Percentiles rank a stretch among this genome's conserved stretches.
Evolutionary conservation across 495 filamentous ascomycete genomes (phyloP).

Genomic region (Astrothelium subdiscretum): DNA sequence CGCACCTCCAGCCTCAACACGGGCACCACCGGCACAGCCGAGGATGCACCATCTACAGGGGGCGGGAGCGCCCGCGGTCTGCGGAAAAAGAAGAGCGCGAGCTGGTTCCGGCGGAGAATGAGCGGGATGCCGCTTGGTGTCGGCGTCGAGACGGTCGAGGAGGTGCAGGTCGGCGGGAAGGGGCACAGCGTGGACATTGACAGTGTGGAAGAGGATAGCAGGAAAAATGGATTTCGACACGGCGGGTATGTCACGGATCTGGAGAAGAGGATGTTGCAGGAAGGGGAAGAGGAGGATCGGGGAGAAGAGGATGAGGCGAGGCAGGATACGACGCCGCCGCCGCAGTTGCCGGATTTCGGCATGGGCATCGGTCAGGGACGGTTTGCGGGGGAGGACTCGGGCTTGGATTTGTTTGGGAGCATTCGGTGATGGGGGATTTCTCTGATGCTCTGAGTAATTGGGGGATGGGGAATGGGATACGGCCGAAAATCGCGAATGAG

Average conservation of each 20-base stretch:
- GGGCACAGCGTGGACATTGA: neutral
- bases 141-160: neutral
- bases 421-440: neutral
- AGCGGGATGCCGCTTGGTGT: neutral
- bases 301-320: neutral
- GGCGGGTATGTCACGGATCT: neutral
- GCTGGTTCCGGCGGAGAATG: neutral
- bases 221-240: neutral
- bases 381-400: neutral
- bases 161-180: neutral
- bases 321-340: neutral
- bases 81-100: neutral
- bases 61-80: neutral
- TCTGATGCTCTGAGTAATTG: neutral
- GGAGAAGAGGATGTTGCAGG: neutral
- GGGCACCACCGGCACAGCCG: neutral
- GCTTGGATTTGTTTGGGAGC: neutral
- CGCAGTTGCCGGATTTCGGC: neutral
- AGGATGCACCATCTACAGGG: neutral
- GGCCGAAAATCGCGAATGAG: neutral
- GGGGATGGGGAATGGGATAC: neutral
- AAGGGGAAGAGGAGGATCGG: neutral
- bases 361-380: neutral
- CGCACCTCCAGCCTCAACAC: neutral
- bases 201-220: neutral